Base-by-base conservation (phyloP, 2,329 filamentous ascomycete species). In the Talaromyces sp. region DNA sequence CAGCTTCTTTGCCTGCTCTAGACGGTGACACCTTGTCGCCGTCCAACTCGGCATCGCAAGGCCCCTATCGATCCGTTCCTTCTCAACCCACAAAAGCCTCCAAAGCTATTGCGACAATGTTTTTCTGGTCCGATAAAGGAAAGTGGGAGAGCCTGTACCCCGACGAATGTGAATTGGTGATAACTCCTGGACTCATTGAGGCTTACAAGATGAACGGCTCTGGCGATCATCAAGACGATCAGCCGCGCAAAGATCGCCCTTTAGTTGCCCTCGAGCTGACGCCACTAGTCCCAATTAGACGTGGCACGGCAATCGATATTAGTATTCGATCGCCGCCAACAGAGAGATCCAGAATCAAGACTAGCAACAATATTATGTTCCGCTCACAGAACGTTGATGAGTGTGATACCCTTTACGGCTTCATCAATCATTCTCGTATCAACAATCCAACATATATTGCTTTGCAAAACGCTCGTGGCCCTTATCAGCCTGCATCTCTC, bases 251-350 rank as follows among this genome's bases (percentile, higher is more conserved):
- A 43, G 66, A 61, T 43, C 80, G 81, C 64, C 87, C 86, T 37
- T 78, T 89, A 37, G 78, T 89, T 66, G 90, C 90, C 6, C 86
- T 97, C 39, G 92, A 97, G 73, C 86, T 99, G 49, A 98, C 94
- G 0, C 95, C 95, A 0, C 83, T 97, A 43, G 94, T 98, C 8
- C 90, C 93, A 70, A 88, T 98, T 67, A 88, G 94, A 68, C 90
- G 94, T 72, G 95, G 93, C 71, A 99, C 93, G 25, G 91, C 91
- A 3, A 86, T 99, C 37, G 95, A 99, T 75, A 91, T 99, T 62
- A 95, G 96, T 69, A 92, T 99, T 69, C 90, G 93, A 59, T 97
- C 94, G 7, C 92, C 92, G 1, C 90, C 93, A 31, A 90, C 90
- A 7, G 75, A 84, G 39, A 87, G 90, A 68, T 93, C 90, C 5